Percentiles rank a stretch among this genome's conserved stretches.
phyloP scores from a whole-genome alignment of 1,139 yeast genomes.

The Meyerozyma athensensis region DNA sequence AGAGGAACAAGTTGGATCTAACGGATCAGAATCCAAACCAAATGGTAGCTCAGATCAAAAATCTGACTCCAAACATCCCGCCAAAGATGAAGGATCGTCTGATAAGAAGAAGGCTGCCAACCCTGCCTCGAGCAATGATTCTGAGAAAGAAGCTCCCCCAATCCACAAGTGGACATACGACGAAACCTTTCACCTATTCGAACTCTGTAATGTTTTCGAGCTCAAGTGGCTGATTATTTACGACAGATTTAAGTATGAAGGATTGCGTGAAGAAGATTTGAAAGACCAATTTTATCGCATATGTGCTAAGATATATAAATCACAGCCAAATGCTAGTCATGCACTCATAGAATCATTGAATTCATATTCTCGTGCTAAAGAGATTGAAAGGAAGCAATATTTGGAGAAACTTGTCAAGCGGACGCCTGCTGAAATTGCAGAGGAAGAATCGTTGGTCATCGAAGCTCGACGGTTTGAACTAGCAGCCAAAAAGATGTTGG shows the following conservation, averaged over 20 bases:
- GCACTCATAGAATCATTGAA: constrained; percentile 45
- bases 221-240: constrained; percentile 81
- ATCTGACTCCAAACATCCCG: not conserved
- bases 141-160: constrained; percentile 6
- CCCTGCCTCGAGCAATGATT: too few relatives aligned
- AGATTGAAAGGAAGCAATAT: constrained; percentile 75
- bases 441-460: constrained; percentile 88
- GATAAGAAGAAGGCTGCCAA: constrained; percentile 9
- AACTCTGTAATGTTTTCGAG: constrained; percentile 67
- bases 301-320: constrained; percentile 33
- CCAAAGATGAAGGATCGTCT: not conserved
- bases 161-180: constrained; percentile 63
- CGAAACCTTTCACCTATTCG: constrained; percentile 75
- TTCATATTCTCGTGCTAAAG: constrained; percentile 62
- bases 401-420: constrained; percentile 71
- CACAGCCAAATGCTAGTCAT: constrained; percentile 46
- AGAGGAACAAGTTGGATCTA: not conserved
- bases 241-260: constrained; percentile 58
- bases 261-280: constrained; percentile 60
- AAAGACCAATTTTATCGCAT: constrained; percentile 71
- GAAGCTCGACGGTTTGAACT: constrained; percentile 92
- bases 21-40: not conserved
- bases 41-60: not conserved
- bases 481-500: constrained; percentile 84
- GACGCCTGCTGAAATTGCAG: constrained; percentile 96